Percentiles rank a stretch among this genome's conserved stretches.
These are phyloP conservation scores for Trichoderma atrobrunneum DNA, from an alignment of 2,329 filamentous ascomycete species.

Conservation along the genomic window DNA sequence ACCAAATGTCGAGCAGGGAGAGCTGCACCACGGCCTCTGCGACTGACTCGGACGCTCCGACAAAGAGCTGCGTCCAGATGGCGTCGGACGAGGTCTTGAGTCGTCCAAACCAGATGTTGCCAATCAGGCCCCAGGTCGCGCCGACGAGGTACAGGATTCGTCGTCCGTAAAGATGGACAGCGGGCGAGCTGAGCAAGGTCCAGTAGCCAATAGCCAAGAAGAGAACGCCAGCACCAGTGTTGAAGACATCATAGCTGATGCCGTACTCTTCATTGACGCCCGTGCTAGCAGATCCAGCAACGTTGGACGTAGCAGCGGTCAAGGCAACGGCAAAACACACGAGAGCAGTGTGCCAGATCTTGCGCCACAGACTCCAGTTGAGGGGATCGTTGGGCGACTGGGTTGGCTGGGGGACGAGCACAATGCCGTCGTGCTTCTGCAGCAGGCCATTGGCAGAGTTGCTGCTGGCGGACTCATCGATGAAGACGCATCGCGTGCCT, in stretches of 20 bases:
- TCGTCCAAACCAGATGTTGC: constrained; percentile 53
- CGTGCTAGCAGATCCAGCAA: constrained; percentile 50
- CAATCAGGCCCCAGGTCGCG: constrained; percentile 46
- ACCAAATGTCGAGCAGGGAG: constrained; percentile 57
- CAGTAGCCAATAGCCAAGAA: constrained; percentile 57
- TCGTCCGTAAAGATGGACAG: constrained; percentile 53
- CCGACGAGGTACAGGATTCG: constrained; percentile 54
- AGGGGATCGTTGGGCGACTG: constrained; percentile 51
- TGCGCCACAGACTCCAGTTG: constrained; percentile 48
- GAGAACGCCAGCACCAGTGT: constrained; percentile 55
- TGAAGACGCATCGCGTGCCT: constrained; percentile 31
- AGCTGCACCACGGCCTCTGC: constrained; percentile 56
- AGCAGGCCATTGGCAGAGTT: constrained; percentile 26
- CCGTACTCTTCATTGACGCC: constrained; percentile 49
- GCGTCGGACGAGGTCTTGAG: constrained; percentile 43
- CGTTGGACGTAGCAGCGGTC: constrained; percentile 55
- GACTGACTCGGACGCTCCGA: constrained; percentile 55
- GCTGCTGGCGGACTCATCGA: constrained; percentile 28
- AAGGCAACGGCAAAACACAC: constrained; percentile 53
- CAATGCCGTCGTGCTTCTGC: constrained; percentile 42
- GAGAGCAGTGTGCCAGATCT: constrained; percentile 50
- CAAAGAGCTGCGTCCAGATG: constrained; percentile 56
- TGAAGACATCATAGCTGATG: constrained; percentile 51
- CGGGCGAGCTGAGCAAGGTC: constrained; percentile 51
- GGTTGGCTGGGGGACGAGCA: constrained; percentile 53